phyloP scores from a whole-genome alignment of 2,329 filamentous ascomycete genomes.

The Madurella fahalii region DNA sequence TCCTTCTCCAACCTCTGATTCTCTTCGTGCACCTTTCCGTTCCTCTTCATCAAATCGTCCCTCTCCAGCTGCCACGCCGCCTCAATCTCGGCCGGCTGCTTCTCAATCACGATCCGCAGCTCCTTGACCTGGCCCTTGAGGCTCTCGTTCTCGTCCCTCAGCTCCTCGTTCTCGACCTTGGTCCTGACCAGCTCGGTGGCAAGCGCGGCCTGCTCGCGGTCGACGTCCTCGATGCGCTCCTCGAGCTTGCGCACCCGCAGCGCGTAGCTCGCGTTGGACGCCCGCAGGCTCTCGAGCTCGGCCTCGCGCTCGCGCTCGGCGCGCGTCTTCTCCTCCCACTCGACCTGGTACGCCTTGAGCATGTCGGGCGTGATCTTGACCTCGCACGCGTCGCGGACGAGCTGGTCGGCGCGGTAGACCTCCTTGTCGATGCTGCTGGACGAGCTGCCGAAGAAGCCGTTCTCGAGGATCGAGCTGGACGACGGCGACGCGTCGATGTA shows the following conservation, averaged over 20 bases:
- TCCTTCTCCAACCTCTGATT: conserved; percentile 86
- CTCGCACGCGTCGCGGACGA: conserved; percentile 88
- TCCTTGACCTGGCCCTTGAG: conserved; percentile 81
- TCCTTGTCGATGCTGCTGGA: conserved; percentile 89
- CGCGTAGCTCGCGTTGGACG: conserved; percentile 63
- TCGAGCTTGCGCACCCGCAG: conserved; percentile 79
- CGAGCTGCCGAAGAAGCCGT: conserved; percentile 93
- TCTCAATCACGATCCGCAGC: conserved; percentile 80
- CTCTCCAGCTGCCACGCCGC: conserved; percentile 76
- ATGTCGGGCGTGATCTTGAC: conserved; percentile 80
- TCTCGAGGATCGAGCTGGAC: conserved; percentile 88
- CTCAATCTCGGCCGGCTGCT: conserved; percentile 86
- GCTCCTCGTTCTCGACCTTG: conserved; percentile 88
- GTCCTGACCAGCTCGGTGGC: conserved; percentile 87
- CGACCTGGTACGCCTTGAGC: conserved; percentile 72
- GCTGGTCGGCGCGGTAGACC: conserved; percentile 87
- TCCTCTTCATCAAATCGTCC: conserved; percentile 86
- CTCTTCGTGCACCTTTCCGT: conserved; percentile 89
- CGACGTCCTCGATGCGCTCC: conserved; percentile 80
- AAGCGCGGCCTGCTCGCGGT: conserved; percentile 84
- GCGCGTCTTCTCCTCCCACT: conserved; percentile 92
- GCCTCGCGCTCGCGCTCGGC: conserved; percentile 75
- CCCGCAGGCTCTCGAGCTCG: conserved; percentile 71
- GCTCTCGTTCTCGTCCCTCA: conserved; percentile 85
- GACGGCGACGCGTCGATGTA: conserved; percentile 95